Evolutionary conservation across 2,329 filamentous ascomycete genomes (phyloP).

Genomic region (Aspergillus pseudoterreus): DNA sequence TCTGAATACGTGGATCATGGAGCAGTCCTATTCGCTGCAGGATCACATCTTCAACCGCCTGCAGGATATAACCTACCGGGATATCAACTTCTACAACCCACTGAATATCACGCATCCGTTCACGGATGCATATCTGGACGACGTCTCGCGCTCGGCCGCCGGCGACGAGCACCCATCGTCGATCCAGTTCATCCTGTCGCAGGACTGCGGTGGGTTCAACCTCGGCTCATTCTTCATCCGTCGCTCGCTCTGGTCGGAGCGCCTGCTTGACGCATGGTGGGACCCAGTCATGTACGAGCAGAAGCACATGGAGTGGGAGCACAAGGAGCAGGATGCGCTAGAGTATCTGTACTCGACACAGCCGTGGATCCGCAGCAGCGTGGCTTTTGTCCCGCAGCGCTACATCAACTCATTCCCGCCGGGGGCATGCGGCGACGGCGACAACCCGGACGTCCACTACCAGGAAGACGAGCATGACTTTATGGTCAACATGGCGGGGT

Average conservation of each 20-base stretch:
- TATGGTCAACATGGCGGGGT: constrained; percentile 96
- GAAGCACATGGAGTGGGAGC: constrained; percentile 98
- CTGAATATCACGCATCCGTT: constrained; percentile 88
- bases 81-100: constrained; percentile 95
- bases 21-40: constrained; percentile 85
- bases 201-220: constrained; percentile 96
- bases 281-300: constrained; percentile 97
- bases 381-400: constrained; percentile 85
- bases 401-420: constrained; percentile 92
- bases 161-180: constrained; percentile 76
- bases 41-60: constrained; percentile 84
- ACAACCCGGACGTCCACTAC: constrained; percentile 77
- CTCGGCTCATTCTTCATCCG: constrained; percentile 91
- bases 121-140: constrained; percentile 70
- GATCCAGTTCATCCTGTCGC: constrained; percentile 82
- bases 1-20: constrained; percentile 97
- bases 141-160: constrained; percentile 63
- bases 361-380: constrained; percentile 85
- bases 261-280: constrained; percentile 95
- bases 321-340: constrained; percentile 95
- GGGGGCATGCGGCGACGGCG: constrained; percentile 68
- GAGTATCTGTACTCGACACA: constrained; percentile 89
- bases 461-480: constrained; percentile 82
- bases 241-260: constrained; percentile 83
- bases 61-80: constrained; percentile 72